phyloP scores from a whole-genome alignment of 169 alveolate species.

The Plasmodium gonderi region DNA sequence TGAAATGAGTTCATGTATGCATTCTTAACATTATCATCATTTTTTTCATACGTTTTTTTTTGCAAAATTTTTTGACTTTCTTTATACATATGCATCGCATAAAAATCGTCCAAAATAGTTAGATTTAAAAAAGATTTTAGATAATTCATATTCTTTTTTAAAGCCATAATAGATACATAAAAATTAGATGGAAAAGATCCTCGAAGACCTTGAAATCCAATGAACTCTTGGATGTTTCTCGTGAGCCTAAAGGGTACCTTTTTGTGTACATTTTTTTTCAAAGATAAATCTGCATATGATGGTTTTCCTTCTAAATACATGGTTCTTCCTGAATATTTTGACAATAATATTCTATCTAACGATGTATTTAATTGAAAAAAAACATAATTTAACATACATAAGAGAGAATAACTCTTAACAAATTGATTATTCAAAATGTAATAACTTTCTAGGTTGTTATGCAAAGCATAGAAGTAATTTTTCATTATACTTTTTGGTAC shows the following conservation, averaged over 20 bases:
- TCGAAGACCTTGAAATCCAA: slow-evolving; percentile 59
- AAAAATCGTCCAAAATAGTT: slow-evolving; percentile 49
- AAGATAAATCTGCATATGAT: slow-evolving; percentile 4
- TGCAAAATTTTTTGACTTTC: slow-evolving; percentile 11
- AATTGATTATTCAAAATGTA: slow-evolving; percentile 25
- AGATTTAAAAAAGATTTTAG: slow-evolving; percentile 38
- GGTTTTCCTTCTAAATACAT: slow-evolving; percentile 54
- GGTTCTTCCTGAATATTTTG: slow-evolving; percentile 50
- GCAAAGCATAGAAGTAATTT: slow-evolving; percentile 52
- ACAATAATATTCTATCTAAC: slow-evolving; percentile 33
- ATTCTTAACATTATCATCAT: slow-evolving; percentile 2
- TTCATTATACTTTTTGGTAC: slow-evolving; percentile 58
- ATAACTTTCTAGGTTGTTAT: slow-evolving; percentile 37
- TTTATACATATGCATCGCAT: slow-evolving; percentile 14
- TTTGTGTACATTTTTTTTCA: background rate
- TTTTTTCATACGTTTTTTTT: background rate
- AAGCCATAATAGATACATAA: slow-evolving; percentile 67
- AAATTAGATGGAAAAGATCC: slow-evolving; percentile 56
- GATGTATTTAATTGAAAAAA: slow-evolving; percentile 23
- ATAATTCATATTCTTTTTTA: slow-evolving; percentile 16
- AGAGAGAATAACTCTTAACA: slow-evolving; percentile 32
- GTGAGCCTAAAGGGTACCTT: slow-evolving; percentile 65
- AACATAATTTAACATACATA: slow-evolving; percentile 70
- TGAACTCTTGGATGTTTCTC: slow-evolving; percentile 50
- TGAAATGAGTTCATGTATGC: slow-evolving; percentile 17